phyloP scores from a whole-genome alignment of 352 stramenopile species.

The Plasmopara viticola region DNA sequence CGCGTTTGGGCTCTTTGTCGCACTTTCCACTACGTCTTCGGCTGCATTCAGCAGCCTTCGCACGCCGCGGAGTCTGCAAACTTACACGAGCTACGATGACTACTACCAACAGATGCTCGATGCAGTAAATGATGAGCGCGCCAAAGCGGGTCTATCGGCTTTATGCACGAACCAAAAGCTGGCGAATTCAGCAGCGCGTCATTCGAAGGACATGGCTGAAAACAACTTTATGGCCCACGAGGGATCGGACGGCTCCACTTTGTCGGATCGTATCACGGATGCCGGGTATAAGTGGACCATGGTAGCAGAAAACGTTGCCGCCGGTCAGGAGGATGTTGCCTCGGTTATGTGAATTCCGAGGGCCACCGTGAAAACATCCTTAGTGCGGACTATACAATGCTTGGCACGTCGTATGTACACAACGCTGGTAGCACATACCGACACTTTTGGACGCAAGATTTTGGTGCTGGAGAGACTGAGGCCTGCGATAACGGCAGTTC shows the following conservation, averaged over 20 bases:
- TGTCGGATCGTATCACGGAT: conserved; percentile 32
- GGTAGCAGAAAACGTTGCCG: conserved; percentile 53
- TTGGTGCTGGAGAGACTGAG: conserved; percentile 32
- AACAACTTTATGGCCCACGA: conserved; percentile 52
- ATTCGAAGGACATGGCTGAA: conserved; percentile 36
- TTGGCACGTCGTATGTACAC: conserved; percentile 33
- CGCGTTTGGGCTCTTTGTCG: conserved; percentile 15
- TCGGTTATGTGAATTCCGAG: conserved; percentile 50
- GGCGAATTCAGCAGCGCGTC: conserved; percentile 20
- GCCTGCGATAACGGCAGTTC: conserved; percentile 14
- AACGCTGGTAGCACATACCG: conserved; percentile 26
- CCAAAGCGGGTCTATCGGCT: conserved; percentile 29
- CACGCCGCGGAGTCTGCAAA: conserved; percentile 21
- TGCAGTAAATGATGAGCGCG: conserved; percentile 41
- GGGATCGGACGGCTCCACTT: conserved; percentile 39
- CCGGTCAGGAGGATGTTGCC: conserved; percentile 35
- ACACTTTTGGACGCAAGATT: conserved; percentile 58
- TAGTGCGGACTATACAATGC: conserved; percentile 29
- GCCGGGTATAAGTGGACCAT: conserved; percentile 44
- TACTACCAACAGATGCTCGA: conserved; percentile 29
- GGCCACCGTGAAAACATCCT: conserved; percentile 48
- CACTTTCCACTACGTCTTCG: conserved; percentile 10
- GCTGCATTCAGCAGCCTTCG: conserved; percentile 14
- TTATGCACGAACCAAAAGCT: conserved; percentile 43
- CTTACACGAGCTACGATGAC: conserved; percentile 19